A percentile compares a stretch with the other conserved stretches of the same genome.
phyloP scores from a whole-genome alignment of 805 yeast genomes.

The Candida easanensis region DNA sequence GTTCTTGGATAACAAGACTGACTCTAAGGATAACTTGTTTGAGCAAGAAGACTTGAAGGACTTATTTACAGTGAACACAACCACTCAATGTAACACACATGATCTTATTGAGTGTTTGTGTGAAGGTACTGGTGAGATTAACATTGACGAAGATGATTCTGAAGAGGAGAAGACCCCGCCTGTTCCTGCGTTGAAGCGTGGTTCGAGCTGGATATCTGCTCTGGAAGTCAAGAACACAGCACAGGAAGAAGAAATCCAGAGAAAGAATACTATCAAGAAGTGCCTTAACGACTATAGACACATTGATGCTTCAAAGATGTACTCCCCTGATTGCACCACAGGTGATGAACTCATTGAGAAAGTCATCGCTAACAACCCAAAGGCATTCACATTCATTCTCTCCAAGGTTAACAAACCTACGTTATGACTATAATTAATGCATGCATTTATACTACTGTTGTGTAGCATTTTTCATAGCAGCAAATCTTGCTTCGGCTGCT shows the following conservation, averaged over 20 bases:
- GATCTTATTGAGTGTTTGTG: conserved; percentile 69
- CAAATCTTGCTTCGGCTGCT: conserved; percentile 87
- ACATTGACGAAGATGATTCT: conserved; percentile 21
- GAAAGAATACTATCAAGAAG: conserved; percentile 45
- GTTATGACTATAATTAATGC: neutral
- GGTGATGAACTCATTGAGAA: conserved; percentile 35
- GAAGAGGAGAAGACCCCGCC: conserved; percentile 17
- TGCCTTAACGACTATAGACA: conserved; percentile 66
- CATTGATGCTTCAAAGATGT: conserved; percentile 43
- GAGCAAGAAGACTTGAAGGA: conserved; percentile 67
- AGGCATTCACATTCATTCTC: conserved; percentile 39
- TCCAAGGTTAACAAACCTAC: conserved; percentile 34
- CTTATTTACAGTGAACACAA: conserved; percentile 57
- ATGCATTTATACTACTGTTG: neutral
- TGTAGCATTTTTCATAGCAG: conserved; percentile 23
- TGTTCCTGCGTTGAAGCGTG: conserved; percentile 5
- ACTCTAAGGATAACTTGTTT: conserved; percentile 63
- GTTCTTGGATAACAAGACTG: conserved; percentile 47
- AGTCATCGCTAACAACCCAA: conserved; percentile 25
- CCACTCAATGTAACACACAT: conserved; percentile 67
- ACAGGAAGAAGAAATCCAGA: conserved; percentile 20
- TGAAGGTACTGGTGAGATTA: conserved; percentile 45
- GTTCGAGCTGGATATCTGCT: conserved; percentile 25
- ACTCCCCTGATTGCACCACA: conserved; percentile 15
- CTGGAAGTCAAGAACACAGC: conserved; percentile 13